Evolutionary conservation across 345 rosid species (phyloP).

Genomic region (Gossypium rotundifolium): DNA sequence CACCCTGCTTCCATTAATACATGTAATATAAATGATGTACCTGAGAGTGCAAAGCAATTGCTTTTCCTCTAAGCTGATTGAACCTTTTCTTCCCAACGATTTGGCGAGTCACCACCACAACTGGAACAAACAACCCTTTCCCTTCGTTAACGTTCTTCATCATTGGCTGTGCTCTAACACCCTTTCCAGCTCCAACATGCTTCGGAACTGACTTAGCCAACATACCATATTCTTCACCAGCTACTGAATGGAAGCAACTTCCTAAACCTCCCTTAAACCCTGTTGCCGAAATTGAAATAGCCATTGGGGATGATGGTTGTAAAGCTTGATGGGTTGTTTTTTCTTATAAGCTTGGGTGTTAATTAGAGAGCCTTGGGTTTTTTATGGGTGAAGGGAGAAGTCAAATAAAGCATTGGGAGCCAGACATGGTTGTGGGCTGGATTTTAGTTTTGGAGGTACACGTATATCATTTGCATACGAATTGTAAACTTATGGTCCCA

Average conservation of each 20-base stretch:
- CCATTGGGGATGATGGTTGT: background rate
- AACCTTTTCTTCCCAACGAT: conserved; percentile 77
- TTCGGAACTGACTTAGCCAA: conserved; percentile 29
- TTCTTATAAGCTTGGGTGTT: too few relatives aligned
- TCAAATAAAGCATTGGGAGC: too few relatives aligned
- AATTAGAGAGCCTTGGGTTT: too few relatives aligned
- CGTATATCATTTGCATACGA: background rate
- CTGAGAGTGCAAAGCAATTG: conserved; percentile 96
- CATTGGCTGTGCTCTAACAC: conserved; percentile 45
- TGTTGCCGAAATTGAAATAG: background rate
- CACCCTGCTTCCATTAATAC: too few relatives aligned
- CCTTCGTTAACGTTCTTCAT: conserved; percentile 96
- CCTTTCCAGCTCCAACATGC: conserved; percentile 38
- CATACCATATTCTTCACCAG: conserved; percentile 4
- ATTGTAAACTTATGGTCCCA: too few relatives aligned
- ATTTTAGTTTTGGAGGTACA: background rate
- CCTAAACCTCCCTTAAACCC: conserved; percentile 13
- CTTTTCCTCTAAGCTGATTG: conserved; percentile 94
- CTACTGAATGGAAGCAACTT: background rate
- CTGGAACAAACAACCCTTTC: conserved; percentile 84
- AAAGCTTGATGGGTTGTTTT: background rate
- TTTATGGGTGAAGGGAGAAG: too few relatives aligned
- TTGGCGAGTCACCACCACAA: conserved; percentile 65
- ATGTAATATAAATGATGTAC: conserved; percentile 20
- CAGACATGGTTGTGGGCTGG: background rate